Conservation (phyloP, 148 eudicot species). For the Cornus controversa region DNA sequence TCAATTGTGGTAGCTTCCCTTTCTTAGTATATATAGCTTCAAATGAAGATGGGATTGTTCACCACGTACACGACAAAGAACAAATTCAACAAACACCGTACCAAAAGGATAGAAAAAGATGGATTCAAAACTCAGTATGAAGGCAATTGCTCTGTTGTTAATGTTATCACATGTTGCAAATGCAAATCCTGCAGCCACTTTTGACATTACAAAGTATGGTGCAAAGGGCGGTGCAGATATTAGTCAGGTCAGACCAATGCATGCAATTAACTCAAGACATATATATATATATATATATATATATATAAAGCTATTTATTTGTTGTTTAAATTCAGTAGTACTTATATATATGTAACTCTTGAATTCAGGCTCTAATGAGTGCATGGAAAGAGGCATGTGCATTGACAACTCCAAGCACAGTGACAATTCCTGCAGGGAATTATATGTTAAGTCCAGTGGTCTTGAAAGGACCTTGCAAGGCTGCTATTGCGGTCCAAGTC, state of each 20-base stretch:
- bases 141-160: neutral
- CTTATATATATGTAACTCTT: no score
- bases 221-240: slow-evolving; percentile 16
- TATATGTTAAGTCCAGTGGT: neutral
- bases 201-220: slow-evolving; percentile 27
- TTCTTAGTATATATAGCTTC: neutral
- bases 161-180: neutral
- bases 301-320: neutral
- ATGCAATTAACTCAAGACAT: no score
- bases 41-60: no score
- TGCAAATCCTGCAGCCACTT: neutral
- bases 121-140: neutral
- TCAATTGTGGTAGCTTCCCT: neutral
- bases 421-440: slow-evolving; percentile 18
- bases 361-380: slow-evolving; percentile 10
- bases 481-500: neutral
- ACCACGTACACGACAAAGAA: neutral
- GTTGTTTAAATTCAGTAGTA: neutral
- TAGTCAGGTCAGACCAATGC: slow-evolving; percentile 10
- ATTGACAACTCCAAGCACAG: neutral
- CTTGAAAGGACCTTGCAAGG: neutral
- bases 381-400: slow-evolving; percentile 1
- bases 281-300: no score
- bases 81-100: neutral
- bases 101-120: no score